Evolutionary conservation across 805 yeast genomes (phyloP), one percentile per base, ranked within the genome.

Genomic region (Cyberlindnera suaveolens): DNA sequence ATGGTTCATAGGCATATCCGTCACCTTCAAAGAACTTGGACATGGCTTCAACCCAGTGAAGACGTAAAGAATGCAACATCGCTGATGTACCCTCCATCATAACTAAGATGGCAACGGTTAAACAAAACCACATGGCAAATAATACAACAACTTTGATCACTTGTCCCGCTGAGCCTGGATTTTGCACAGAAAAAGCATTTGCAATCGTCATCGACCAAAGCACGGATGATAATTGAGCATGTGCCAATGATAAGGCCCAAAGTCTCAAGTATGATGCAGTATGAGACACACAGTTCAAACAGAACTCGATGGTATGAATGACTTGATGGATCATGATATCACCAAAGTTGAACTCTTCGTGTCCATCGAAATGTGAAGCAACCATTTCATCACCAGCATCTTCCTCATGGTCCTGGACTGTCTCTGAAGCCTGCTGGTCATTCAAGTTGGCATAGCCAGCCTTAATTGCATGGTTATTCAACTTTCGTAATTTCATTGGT

Each of bases 31-130:
- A 93, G 68, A 84, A 95, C 70, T 93, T 93, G 49, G 96, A 88
- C 99, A 93, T 93, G 23, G 96, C 83, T 70, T 93, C 99, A 49
- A 93, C 99, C 99, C 99, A 93, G 64, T 93, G 99, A 60, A 93
- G 76, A 73, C 99, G 86, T 60, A 93, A 75, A n/a, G 97, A 85
- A 67, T 93, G 99, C 60, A 93, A 76, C 99, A 93, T 93, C 31
- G 99, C 99, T 20, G 97, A 88, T 0, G 99, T 93, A 46, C 99
- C 99, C 67, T 93, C 99, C 99, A 93, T 93, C 41, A 85, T 70
- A 13, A 93, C 98, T 58, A 93, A 74, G 54, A 93, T 88, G 57
- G 87, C 84, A 20, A 90, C 91, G 0, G 99, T 91, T 48, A 93
- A 71, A 3, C 78, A 78, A 63, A 93, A 89, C 99, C 99, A 93